Evolutionary conservation across 2,329 filamentous ascomycete genomes (phyloP), one percentile per base, ranked within the genome.

Genomic region (Paecilomyces niveus): DNA sequence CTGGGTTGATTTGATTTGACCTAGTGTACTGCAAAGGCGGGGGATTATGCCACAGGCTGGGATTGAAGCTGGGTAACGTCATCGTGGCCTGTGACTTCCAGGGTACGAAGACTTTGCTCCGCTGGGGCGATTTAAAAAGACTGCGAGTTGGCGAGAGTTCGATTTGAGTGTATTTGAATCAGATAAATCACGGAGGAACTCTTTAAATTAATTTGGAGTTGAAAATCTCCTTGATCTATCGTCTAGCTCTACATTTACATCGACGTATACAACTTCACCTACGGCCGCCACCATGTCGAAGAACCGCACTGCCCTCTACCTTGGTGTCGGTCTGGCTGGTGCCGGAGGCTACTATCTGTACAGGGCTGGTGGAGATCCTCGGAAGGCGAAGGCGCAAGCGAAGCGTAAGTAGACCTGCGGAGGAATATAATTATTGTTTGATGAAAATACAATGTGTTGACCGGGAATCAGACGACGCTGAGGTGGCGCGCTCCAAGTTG

Each of bases 311-410:
- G 65, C 67, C 18, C 58, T 76, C 45, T 75, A 71, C 65, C 64
- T 78, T 32, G 73, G 87, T 67, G 76, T 85, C 65, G 83, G 81
- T 60, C 85, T 84, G 64, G 87, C 83, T 32, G 85, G 84, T 67
- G 88, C 86, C 63, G 79, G 86, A 59, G 91, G 89, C 51, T 97
- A 96, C 82, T 97, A 97, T 80, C 83, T 97, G 62, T 99, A 96
- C 81, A 82, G 78, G 55, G 89, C 92, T 15, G 93, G 93, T 61
- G 92, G 93, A 59, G 84, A 86, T 73, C 82, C 90, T 55, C 90
- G 89, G 75, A 85, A 83, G 54, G 93, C 92, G n/a, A 85, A 92
- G 82, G 89, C 93, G 81, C 82, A 94, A 74, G 83, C 89, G 65
- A 89, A 96, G 80, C 84, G 93, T 96, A 78, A 53, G 86, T 78